Conservation (phyloP, 2,329 filamentous ascomycete genomes). For the Podosphaera leucotricha region DNA sequence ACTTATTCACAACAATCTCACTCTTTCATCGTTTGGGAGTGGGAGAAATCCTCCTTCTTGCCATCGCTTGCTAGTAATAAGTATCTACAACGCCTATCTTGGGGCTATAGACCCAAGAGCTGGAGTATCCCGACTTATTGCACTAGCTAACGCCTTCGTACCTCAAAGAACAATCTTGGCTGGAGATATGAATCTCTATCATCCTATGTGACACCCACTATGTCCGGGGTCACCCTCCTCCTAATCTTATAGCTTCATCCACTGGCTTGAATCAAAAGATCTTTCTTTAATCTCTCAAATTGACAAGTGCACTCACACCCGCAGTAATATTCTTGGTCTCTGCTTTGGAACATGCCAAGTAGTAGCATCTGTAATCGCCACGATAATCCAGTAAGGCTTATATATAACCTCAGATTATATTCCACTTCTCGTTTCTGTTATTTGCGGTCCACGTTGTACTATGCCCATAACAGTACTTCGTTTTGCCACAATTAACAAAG, state of each 20-base stretch:
- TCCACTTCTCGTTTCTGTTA: neutral
- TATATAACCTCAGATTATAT: neutral
- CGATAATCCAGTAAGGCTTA: neutral
- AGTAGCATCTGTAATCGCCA: neutral
- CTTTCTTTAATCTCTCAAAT: constrained; percentile 1
- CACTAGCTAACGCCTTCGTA: neutral
- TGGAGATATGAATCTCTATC: neutral
- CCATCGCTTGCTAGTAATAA: neutral
- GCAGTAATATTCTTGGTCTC: neutral
- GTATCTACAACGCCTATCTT: neutral
- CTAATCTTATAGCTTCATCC: neutral
- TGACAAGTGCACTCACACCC: neutral
- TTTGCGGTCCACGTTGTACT: neutral
- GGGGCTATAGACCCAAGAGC: neutral
- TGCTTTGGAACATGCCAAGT: neutral
- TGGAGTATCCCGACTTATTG: neutral
- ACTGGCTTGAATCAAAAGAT: neutral
- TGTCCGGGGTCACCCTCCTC: too few species aligned
- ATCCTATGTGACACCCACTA: neutral
- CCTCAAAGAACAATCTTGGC: neutral
- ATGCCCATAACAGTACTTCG: neutral
- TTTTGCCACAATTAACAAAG: neutral
- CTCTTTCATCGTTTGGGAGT: neutral
- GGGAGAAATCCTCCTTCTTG: neutral
- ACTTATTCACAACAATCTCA: neutral